phyloP scores from a whole-genome alignment of 2,329 filamentous ascomycete species.

The Claviceps quebecensis region DNA sequence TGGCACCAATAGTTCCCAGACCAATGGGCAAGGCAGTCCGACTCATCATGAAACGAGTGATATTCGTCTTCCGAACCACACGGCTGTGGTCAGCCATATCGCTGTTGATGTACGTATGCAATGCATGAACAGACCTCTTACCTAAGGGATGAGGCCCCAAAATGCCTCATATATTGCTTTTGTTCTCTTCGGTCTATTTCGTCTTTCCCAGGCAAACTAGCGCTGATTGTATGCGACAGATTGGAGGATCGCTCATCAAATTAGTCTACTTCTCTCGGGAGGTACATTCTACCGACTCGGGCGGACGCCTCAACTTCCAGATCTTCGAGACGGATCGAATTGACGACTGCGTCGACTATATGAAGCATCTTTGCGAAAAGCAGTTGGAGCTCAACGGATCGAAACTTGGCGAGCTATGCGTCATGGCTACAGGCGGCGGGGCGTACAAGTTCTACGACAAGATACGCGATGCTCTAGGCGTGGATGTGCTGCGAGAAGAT shows the following conservation, averaged over 20 bases:
- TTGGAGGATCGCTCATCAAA: constrained; percentile 90
- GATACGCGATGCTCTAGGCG: constrained; percentile 68
- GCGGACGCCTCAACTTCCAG: constrained; percentile 85
- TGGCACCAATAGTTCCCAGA: constrained; percentile 11
- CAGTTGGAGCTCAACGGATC: constrained; percentile 65
- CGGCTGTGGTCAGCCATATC: constrained; percentile 87
- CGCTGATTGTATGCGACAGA: constrained; percentile 35
- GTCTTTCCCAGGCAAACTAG: background rate
- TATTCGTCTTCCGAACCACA: constrained; percentile 93
- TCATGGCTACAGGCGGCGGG: constrained; percentile 92
- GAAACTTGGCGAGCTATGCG: constrained; percentile 57
- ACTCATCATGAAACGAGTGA: constrained; percentile 64
- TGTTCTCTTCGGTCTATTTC: background rate
- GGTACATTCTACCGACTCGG: constrained; percentile 60
- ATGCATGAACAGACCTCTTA: too few species aligned
- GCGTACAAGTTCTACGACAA: constrained; percentile 95
- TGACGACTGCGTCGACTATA: constrained; percentile 84
- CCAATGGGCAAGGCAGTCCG: constrained; percentile 32
- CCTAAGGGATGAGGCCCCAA: too few species aligned
- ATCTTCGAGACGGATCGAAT: constrained; percentile 94
- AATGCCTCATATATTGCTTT: background rate
- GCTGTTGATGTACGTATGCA: constrained; percentile 71
- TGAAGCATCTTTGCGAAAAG: constrained; percentile 71
- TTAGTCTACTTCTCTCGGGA: constrained; percentile 95
- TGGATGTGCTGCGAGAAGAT: constrained; percentile 83